These are phyloP conservation scores for Vigna reflexopilosa DNA, from an alignment of 306 rosid genomes.

Conservation along the genomic window DNA sequence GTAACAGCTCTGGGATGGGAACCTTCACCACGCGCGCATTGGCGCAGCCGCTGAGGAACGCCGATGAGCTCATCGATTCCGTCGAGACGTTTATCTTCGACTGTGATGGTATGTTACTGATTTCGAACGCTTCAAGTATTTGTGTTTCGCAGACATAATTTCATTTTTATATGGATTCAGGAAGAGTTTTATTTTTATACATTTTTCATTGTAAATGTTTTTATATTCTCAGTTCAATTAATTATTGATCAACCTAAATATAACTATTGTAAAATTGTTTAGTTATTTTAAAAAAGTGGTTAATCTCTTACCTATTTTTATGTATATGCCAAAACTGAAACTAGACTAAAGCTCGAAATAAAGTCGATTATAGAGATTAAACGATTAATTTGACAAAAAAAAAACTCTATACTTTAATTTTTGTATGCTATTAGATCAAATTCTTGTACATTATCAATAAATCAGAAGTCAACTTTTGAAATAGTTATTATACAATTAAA, in stretches of 20 bases:
- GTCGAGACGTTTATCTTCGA: slow-evolving; percentile 96
- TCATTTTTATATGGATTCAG: not conserved
- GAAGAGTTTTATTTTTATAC: not conserved
- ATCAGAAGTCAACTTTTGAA: not conserved
- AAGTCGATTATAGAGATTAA: no score
- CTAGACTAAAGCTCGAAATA: no score
- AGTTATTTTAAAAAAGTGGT: no score
- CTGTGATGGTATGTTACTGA: slow-evolving; percentile 73
- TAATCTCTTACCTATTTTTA: no score
- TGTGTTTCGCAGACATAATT: no score
- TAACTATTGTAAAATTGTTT: no score
- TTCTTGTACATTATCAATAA: not conserved
- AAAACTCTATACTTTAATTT: no score
- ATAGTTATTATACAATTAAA: no score
- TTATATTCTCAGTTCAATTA: not conserved
- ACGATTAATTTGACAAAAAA: no score
- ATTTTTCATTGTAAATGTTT: not conserved
- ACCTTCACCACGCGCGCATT: slow-evolving; percentile 65
- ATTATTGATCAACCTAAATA: no score
- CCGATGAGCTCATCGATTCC: slow-evolving; percentile 85
- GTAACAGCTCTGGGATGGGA: slow-evolving; percentile 55
- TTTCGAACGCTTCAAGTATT: not conserved
- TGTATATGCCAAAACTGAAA: no score
- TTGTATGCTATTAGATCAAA: no score
- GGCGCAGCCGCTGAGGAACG: slow-evolving; percentile 81